These are phyloP conservation scores for Arthrobotrys pseudoclavata DNA, from an alignment of 2,329 filamentous ascomycete genomes.

Conservation along the genomic window DNA sequence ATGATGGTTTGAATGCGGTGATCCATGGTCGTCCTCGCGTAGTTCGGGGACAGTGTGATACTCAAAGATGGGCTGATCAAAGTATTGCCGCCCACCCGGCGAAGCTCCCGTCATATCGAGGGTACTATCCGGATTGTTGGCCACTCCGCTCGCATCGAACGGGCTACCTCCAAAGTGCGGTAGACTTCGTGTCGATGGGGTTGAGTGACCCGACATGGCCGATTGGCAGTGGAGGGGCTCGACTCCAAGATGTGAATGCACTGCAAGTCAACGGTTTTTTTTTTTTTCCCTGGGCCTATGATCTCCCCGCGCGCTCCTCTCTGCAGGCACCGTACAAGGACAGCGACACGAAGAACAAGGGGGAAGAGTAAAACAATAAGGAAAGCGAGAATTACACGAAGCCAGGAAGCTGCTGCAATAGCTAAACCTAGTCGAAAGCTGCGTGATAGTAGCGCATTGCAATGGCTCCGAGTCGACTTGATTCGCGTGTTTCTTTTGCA, in stretches of 20 bases:
- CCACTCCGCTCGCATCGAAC: constrained; percentile 59
- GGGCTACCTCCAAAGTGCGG: constrained; percentile 59
- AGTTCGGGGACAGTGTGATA: constrained; percentile 58
- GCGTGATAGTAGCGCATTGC: constrained; percentile 49
- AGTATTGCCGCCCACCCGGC: constrained; percentile 54
- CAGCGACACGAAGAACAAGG: constrained; percentile 54
- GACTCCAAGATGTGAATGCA: constrained; percentile 26
- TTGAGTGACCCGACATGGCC: constrained; percentile 61
- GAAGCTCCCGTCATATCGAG: constrained; percentile 60
- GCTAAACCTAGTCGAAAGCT: constrained; percentile 56
- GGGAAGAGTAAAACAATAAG: constrained; percentile 33
- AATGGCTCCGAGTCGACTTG: constrained; percentile 55
- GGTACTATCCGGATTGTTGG: constrained; percentile 53
- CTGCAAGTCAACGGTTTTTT: constrained; percentile 37
- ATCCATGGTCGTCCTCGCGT: constrained; percentile 51
- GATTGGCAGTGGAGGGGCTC: constrained; percentile 54
- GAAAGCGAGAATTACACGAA: constrained; percentile 54
- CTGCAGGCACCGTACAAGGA: constrained; percentile 47
- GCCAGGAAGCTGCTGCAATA: constrained; percentile 57
- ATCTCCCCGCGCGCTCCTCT: constrained; percentile 40
- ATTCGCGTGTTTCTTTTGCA: constrained; percentile 58
- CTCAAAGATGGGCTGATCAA: constrained; percentile 60
- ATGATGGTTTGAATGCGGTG: constrained; percentile 47
- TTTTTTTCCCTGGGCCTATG: constrained; percentile 24
- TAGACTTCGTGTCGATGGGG: constrained; percentile 60